Evolutionary conservation across 1,284 basidiomycete genomes (phyloP).

Genomic region (Ganoderma lucidum): DNA sequence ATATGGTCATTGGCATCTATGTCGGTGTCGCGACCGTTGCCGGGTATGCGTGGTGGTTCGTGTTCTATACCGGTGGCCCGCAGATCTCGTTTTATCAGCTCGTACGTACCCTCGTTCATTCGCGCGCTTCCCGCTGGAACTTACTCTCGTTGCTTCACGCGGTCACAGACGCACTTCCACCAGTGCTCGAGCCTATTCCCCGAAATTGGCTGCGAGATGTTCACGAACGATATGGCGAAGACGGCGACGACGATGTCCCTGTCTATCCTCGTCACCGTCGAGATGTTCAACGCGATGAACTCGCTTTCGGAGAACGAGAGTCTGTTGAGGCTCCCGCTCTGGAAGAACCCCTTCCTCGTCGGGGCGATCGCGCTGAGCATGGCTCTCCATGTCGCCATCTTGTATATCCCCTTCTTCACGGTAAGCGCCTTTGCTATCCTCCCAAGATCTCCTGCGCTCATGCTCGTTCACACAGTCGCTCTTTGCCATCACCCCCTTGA

Average conservation of each 20-base stretch:
- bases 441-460: conserved; percentile 1
- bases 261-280: conserved; percentile 92
- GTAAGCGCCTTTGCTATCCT: conserved; percentile 53
- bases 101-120: conserved; percentile 58
- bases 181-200: conserved; percentile 86
- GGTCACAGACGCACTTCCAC: conserved; percentile 89
- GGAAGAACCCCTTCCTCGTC: conserved; percentile 94
- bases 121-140: background rate
- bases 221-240: conserved; percentile 84
- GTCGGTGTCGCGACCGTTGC: conserved; percentile 96
- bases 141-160: background rate
- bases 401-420: conserved; percentile 95
- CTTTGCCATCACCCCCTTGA: conserved; percentile 93
- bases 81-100: conserved; percentile 94
- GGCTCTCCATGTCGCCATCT: conserved; percentile 91
- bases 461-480: conserved; percentile 59
- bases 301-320: conserved; percentile 98
- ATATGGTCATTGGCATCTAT: conserved; percentile 92
- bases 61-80: conserved; percentile 89
- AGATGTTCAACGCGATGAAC: conserved; percentile 99
- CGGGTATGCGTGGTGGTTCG: conserved; percentile 99
- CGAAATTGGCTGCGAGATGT: conserved; percentile 94
- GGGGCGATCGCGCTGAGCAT: conserved; percentile 90
- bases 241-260: conserved; percentile 96
- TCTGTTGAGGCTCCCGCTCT: conserved; percentile 86